These are phyloP conservation scores for Paraleonurus japonicus DNA, from an alignment of 257 asterid genomes.

Conservation along the genomic window DNA sequence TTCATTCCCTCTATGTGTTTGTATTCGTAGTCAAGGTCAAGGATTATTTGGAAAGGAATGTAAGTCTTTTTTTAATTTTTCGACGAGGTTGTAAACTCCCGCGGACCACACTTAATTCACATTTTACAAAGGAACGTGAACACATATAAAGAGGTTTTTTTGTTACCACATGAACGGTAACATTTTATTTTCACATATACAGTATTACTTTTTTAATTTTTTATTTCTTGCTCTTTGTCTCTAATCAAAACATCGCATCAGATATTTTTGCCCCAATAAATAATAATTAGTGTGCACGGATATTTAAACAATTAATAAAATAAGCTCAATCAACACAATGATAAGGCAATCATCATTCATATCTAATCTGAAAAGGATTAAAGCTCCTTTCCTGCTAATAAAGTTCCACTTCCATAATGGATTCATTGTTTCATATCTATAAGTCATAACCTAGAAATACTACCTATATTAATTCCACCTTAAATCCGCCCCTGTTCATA, in stretches of 20 bases:
- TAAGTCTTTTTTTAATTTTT: not conserved
- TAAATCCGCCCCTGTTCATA: too few relatives aligned
- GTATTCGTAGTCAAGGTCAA: slow-evolving; percentile 25
- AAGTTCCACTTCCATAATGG: slow-evolving; percentile 32
- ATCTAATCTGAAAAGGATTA: slow-evolving; percentile 30
- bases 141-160: not conserved
- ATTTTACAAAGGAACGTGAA: not conserved
- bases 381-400: slow-evolving; percentile 31
- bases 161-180: not conserved
- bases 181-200: not conserved
- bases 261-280: not conserved
- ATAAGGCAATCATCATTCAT: slow-evolving; percentile 35
- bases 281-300: slow-evolving; percentile 6
- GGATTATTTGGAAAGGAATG: slow-evolving; percentile 45
- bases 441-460: slow-evolving; percentile 27
- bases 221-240: not conserved
- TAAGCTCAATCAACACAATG: slow-evolving; percentile 26
- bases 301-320: slow-evolving; percentile 3
- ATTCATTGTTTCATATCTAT: slow-evolving; percentile 16
- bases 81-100: not conserved
- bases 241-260: not conserved
- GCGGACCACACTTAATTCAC: too few relatives aligned
- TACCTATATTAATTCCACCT: slow-evolving; percentile 13
- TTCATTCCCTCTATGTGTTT: slow-evolving; percentile 24
- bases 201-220: too few relatives aligned